These are phyloP conservation scores for Boletellus ananiceps DNA, from an alignment of 768 basidiomycete species.

Conservation along the genomic window DNA sequence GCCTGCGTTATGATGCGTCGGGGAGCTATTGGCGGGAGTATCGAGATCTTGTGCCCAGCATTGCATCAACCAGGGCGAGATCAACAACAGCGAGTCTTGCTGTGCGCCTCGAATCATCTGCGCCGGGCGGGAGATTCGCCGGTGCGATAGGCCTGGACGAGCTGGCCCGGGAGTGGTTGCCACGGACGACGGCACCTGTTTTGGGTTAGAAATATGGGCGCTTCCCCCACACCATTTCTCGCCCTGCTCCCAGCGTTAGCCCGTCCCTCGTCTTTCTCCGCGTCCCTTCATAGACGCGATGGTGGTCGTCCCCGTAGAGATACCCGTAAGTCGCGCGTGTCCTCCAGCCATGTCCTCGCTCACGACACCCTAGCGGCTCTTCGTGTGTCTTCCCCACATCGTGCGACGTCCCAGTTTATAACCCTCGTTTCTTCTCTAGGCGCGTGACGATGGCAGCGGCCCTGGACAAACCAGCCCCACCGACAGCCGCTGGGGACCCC, in stretches of 20 bases:
- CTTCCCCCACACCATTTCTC: slow-evolving; percentile 15
- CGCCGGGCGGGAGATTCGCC: too few relatives aligned
- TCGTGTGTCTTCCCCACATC: slow-evolving; percentile 13
- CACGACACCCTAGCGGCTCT: slow-evolving; percentile 15
- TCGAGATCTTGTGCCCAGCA: too few relatives aligned
- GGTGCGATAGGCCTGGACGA: too few relatives aligned
- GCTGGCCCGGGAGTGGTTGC: neutral
- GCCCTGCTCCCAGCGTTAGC: neutral
- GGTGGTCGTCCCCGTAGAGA: slow-evolving; percentile 10
- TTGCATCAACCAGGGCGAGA: too few relatives aligned
- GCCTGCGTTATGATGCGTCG: neutral
- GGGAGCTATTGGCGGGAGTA: too few relatives aligned
- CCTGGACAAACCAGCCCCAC: too few relatives aligned
- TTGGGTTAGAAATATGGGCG: slow-evolving; percentile 13
- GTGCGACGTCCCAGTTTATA: neutral
- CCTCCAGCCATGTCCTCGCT: neutral
- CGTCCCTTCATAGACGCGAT: slow-evolving; percentile 19
- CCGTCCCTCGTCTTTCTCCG: neutral
- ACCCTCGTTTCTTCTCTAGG: slow-evolving; percentile 8
- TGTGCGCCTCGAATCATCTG: too few relatives aligned
- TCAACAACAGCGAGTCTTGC: too few relatives aligned
- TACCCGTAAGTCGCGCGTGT: slow-evolving; percentile 4
- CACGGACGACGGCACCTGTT: slow-evolving; percentile 11
- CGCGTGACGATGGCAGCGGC: slow-evolving; percentile 7
- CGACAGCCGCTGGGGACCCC: slow-evolving; percentile 16